phyloP scores from a whole-genome alignment of 1,284 basidiomycete genomes.

The Ceratobasidium sp. region DNA sequence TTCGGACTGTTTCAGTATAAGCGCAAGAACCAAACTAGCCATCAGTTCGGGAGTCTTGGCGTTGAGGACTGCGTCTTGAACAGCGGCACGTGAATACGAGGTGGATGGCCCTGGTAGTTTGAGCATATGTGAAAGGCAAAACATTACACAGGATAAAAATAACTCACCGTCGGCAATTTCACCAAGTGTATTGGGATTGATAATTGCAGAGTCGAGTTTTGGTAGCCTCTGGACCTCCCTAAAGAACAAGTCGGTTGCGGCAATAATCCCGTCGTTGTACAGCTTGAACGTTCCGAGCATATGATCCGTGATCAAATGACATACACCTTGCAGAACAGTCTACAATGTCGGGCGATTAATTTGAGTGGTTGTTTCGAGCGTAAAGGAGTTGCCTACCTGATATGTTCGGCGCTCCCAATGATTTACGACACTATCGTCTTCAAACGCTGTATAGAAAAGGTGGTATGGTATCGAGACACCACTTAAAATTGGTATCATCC shows the following conservation, averaged over 20 bases:
- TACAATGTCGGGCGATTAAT: neutral
- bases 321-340: neutral
- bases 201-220: neutral
- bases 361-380: too few relatives aligned
- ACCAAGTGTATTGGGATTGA: too few relatives aligned
- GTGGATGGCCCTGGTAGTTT: neutral
- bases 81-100: neutral
- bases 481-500: neutral
- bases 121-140: neutral
- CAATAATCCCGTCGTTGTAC: neutral
- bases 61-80: neutral
- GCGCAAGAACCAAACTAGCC: neutral
- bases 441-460: neutral
- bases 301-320: neutral
- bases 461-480: too few relatives aligned
- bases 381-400: neutral
- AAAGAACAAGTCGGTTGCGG: neutral
- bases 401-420: neutral
- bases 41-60: neutral
- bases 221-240: neutral
- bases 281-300: neutral
- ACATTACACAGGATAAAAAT: neutral
- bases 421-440: neutral
- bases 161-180: neutral
- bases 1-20: neutral